Base-by-base conservation (phyloP, 805 yeast genomes). In the Metschnikowia continentalis region DNA sequence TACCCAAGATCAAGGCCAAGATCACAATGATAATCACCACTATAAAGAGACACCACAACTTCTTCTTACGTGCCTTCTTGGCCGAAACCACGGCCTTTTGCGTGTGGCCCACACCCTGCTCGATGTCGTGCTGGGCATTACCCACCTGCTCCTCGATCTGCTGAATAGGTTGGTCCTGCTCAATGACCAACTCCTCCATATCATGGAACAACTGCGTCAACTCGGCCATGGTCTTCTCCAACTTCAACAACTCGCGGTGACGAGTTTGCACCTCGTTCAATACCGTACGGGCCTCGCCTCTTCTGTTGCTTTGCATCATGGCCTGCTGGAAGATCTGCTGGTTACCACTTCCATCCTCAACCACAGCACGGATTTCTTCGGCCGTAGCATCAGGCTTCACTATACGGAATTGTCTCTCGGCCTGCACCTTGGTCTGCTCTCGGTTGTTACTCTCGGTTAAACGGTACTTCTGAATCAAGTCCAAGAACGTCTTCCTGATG, bases 291-390 rank as follows among this genome's bases (percentile, higher is more conserved):
- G 98, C 97, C 72, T 94, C 97, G 61, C 96, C 96, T 65, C 90
- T 82, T 72, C 96, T 84, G 66, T 88, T 88, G 49, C 90, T 84
- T 70, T 86, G 86, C 74, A 86, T 76, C 57, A 90, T 77, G 15
- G 97, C 97, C 71, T 90, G 96, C 53, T 95, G 90, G 73, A 94
- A 94, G 61, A 91, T 88, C 73, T 92, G 98, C 66, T 86, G 90
- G 48, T 90, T 87, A 57, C 86, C 88, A 49, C 81, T 82, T 15
- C 65, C 64, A 62, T 90, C 95, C 60, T 86, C 91, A 52, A 91
- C 84, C 46, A 91, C 96, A 48, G 85, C 88, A 57, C 81, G 82
- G 54, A 92, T 88, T 73, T 92, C 96, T 46, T 78, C 87, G 26
- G 86, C 87, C 17, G 92, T 79, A 3, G 95, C 94, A 54, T 84